phyloP scores from a whole-genome alignment of 805 yeast genomes.

The Zygoascus biomembranicola region DNA sequence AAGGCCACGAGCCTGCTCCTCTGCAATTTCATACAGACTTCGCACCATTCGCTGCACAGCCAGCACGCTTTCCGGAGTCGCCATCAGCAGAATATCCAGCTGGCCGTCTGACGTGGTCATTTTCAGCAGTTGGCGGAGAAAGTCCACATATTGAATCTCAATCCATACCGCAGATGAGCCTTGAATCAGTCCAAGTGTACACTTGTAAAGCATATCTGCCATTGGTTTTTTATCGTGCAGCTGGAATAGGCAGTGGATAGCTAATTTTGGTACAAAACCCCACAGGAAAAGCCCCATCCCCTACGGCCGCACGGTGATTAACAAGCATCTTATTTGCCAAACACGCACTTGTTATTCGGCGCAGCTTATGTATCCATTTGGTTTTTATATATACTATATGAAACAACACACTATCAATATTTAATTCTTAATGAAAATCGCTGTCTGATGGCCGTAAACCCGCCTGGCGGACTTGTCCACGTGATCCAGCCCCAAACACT shows the following conservation, averaged over 20 bases:
- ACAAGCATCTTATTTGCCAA: no score
- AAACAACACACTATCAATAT: background rate
- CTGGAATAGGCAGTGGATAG: background rate
- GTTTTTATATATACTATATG: no score
- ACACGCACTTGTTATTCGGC: no score
- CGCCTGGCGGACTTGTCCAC: constrained; percentile 69
- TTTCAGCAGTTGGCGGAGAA: constrained; percentile 22
- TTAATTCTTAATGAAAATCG: constrained; percentile 44
- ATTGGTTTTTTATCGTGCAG: background rate
- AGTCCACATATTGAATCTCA: constrained; percentile 14
- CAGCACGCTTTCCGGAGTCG: constrained; percentile 18
- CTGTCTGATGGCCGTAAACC: constrained; percentile 45
- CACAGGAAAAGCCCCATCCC: no score
- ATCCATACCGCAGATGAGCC: constrained; percentile 9
- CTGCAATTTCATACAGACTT: constrained; percentile 20
- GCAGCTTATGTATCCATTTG: no score
- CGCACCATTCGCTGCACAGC: constrained; percentile 21
- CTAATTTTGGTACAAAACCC: no score
- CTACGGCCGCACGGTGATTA: no score
- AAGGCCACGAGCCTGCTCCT: constrained; percentile 13
- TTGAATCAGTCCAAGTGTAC: constrained; percentile 19
- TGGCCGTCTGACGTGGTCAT: constrained; percentile 24
- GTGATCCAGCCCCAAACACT: constrained; percentile 72
- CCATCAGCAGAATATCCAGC: constrained; percentile 23
- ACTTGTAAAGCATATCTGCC: constrained; percentile 16